These are phyloP conservation scores for Pleurozium schreberi DNA, from an alignment of 225 moss, liverwort and hornwort genomes.

Conservation along the genomic window DNA sequence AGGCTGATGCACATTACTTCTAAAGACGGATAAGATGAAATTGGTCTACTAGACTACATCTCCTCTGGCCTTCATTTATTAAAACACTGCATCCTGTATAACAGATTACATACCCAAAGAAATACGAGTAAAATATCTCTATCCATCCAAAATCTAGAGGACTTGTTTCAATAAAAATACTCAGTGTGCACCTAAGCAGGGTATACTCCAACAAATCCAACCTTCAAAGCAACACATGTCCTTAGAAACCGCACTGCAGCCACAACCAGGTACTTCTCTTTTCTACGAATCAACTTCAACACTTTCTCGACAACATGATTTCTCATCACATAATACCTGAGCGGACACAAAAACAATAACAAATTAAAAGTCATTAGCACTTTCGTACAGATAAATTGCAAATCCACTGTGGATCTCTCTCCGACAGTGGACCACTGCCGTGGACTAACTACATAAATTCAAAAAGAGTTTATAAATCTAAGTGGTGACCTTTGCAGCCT, in stretches of 20 bases:
- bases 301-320: conserved; percentile 97
- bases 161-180: neutral
- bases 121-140: neutral
- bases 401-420: neutral
- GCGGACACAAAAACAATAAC: neutral
- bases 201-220: conserved; percentile 29
- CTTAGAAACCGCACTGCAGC: conserved; percentile 96
- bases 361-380: neutral
- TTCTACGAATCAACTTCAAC: conserved; percentile 81
- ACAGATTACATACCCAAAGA: neutral
- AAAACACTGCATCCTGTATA: neutral
- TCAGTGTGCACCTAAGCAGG: conserved; percentile 24
- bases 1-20: neutral
- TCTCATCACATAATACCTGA: conserved; percentile 96
- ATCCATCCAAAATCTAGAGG: neutral
- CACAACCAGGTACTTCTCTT: conserved; percentile 95
- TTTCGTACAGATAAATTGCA: neutral
- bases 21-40: neutral
- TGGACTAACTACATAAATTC: neutral
- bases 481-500: neutral
- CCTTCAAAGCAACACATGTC: conserved; percentile 90
- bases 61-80: neutral
- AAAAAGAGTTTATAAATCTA: neutral
- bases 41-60: neutral
- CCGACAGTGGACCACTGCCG: neutral